Conservation (phyloP, 768 basidiomycete genomes). For the Auricularia sp. region DNA sequence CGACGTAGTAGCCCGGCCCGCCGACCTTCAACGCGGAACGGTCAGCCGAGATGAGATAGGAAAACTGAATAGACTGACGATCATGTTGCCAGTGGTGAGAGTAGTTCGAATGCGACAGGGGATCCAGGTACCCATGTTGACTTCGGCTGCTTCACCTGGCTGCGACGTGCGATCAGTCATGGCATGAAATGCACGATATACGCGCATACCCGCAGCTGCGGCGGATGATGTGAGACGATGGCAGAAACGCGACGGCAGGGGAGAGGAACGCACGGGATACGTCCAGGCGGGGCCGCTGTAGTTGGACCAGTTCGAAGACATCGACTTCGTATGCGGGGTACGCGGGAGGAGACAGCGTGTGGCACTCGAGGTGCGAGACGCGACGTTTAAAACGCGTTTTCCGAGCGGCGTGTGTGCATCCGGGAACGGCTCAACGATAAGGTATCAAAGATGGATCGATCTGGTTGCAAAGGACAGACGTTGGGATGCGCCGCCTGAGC, state of each 20-base stretch:
- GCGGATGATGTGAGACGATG: neutral
- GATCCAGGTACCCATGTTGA: neutral
- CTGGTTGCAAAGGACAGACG: neutral
- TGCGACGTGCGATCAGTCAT: neutral
- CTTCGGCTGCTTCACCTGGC: neutral
- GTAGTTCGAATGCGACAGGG: neutral
- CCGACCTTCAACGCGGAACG: neutral
- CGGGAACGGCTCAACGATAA: neutral
- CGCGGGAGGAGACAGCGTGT: neutral
- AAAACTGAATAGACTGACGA: neutral
- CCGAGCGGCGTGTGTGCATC: neutral
- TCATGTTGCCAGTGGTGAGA: neutral
- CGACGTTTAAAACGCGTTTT: neutral
- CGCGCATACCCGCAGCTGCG: neutral
- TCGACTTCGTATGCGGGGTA: neutral
- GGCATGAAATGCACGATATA: neutral
- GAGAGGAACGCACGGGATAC: neutral
- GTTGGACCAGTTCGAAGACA: neutral
- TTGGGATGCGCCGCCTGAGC: neutral
- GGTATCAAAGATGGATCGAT: neutral
- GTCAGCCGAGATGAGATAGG: neutral
- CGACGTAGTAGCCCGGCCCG: conserved; percentile 1
- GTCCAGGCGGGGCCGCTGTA: neutral
- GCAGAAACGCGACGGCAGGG: neutral
- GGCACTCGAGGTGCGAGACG: neutral